Evolutionary conservation across 352 stramenopile genomes (phyloP).

Genomic region (Pythium scleroteichum): DNA sequence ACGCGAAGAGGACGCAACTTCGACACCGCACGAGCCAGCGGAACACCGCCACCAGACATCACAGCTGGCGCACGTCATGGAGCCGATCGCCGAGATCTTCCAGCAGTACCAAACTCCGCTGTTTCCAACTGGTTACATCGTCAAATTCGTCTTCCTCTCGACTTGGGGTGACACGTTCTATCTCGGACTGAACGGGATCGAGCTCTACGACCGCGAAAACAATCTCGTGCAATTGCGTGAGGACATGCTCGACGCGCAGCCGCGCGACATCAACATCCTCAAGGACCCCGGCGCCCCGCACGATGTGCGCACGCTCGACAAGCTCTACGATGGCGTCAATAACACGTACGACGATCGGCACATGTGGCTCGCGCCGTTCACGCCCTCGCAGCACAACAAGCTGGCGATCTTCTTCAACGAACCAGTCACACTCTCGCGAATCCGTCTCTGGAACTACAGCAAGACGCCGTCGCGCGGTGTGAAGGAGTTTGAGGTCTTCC

Average conservation of each 20-base stretch:
- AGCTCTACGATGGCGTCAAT: slow-evolving; percentile 75
- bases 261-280: slow-evolving; percentile 81
- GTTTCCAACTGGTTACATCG: slow-evolving; percentile 81
- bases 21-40: background rate
- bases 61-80: slow-evolving; percentile 27
- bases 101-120: slow-evolving; percentile 90
- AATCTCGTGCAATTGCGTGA: slow-evolving; percentile 39
- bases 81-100: slow-evolving; percentile 55
- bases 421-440: slow-evolving; percentile 70
- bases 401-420: slow-evolving; percentile 82
- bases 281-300: slow-evolving; percentile 58
- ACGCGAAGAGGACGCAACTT: slow-evolving; percentile 14
- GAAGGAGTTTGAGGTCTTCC: slow-evolving; percentile 75
- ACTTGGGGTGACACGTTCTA: slow-evolving; percentile 83
- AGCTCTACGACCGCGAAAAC: slow-evolving; percentile 69
- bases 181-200: slow-evolving; percentile 76
- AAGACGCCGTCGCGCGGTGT: slow-evolving; percentile 80
- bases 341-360: slow-evolving; percentile 76
- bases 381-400: slow-evolving; percentile 65
- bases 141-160: slow-evolving; percentile 82
- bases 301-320: slow-evolving; percentile 72
- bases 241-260: slow-evolving; percentile 67
- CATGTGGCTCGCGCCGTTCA: slow-evolving; percentile 74
- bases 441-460: slow-evolving; percentile 88
- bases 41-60: background rate